Conservation (phyloP, 495 filamentous ascomycete genomes). For the Saxispiralis lemnorum region DNA sequence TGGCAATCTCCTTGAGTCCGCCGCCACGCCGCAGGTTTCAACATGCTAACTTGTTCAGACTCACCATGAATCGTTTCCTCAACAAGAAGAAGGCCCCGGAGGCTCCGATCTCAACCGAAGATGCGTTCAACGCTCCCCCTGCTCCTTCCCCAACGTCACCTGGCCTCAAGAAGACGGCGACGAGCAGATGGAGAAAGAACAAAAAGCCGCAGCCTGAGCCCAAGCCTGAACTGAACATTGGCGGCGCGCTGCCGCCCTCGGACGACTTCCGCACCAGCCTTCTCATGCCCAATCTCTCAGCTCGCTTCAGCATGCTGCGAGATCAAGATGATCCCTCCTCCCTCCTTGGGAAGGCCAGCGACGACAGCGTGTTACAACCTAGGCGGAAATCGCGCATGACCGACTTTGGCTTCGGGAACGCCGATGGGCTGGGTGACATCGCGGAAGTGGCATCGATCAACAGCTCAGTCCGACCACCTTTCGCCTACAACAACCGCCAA, state of each 20-base stretch:
- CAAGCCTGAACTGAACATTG: slow-evolving; percentile 52
- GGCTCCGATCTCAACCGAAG: slow-evolving; percentile 1
- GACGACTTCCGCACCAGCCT: slow-evolving; percentile 96
- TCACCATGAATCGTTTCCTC: slow-evolving; percentile 26
- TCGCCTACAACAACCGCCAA: slow-evolving; percentile 29
- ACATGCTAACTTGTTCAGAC: slow-evolving; percentile 20
- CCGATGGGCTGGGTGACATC: slow-evolving; percentile 54
- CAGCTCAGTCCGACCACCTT: slow-evolving; percentile 42
- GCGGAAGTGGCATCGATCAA: slow-evolving; percentile 71
- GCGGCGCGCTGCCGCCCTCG: slow-evolving; percentile 53
- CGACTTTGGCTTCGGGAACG: slow-evolving; percentile 30
- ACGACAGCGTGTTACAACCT: slow-evolving; percentile 77
- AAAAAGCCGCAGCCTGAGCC: slow-evolving; percentile 32
- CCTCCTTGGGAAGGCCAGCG: slow-evolving; percentile 78
- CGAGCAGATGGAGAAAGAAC: slow-evolving; percentile 19
- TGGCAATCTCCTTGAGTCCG: background rate
- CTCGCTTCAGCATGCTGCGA: slow-evolving; percentile 87
- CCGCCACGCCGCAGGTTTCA: background rate
- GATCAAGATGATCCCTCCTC: slow-evolving; percentile 83
- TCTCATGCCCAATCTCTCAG: slow-evolving; percentile 85
- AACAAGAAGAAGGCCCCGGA: slow-evolving; percentile 21
- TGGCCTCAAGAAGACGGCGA: slow-evolving; percentile 10
- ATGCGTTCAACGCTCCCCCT: background rate
- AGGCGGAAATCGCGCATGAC: slow-evolving; percentile 54
- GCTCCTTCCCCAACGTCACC: slow-evolving; percentile 6